These are phyloP conservation scores for Limnanthes douglasii DNA, from an alignment of 345 rosid genomes.

Conservation along the genomic window DNA sequence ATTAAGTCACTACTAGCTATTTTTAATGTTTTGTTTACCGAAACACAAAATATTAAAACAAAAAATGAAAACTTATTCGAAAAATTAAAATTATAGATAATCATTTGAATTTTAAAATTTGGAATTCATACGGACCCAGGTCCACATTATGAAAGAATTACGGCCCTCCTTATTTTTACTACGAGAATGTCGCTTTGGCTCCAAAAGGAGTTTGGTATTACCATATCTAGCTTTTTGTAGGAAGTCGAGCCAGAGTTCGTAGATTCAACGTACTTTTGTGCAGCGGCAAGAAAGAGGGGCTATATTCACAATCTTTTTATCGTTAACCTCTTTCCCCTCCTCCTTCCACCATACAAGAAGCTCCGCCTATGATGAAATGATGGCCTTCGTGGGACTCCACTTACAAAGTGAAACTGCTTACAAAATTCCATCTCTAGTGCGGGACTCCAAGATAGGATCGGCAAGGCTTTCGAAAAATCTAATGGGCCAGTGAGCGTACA, in stretches of 20 bases:
- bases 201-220: conserved; percentile 98
- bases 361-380: conserved; percentile 1
- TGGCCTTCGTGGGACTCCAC: conserved; percentile 27
- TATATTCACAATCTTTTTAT: conserved; percentile 13
- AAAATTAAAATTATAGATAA: no score
- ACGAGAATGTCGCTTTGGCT: conserved; percentile 85
- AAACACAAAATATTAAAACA: no score
- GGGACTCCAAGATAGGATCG: conserved; percentile 5
- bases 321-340: conserved; percentile 6
- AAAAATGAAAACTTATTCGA: no score
- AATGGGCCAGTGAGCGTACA: no score
- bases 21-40: no score
- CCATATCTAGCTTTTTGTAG: conserved; percentile 8
- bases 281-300: conserved; percentile 11
- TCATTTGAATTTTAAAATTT: no score
- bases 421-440: no score
- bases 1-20: no score
- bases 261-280: conserved; percentile 11
- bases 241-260: conserved; percentile 10
- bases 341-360: no score
- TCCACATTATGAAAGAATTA: no score
- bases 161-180: conserved; percentile 77
- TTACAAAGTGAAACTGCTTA: conserved; percentile 8
- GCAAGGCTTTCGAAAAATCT: conserved; percentile 3
- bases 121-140: no score